Base-by-base conservation (phyloP, 768 basidiomycete genomes). In the Termitomyces sp. region DNA sequence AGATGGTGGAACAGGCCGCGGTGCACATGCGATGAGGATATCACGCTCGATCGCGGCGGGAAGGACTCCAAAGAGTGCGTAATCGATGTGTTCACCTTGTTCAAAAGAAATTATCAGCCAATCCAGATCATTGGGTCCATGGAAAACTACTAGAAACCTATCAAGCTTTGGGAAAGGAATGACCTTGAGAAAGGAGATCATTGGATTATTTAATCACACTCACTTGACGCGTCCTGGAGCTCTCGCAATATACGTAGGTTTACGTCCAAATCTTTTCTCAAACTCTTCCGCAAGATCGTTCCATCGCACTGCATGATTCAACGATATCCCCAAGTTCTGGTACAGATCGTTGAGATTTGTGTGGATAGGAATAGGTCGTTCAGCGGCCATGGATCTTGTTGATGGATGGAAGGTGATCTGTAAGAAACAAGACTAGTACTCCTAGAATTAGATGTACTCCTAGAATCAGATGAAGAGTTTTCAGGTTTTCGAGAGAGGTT, bases 1-100 rank as follows among this genome's bases (percentile, higher is more conserved):
- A 47, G 57, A 68, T 10, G 67, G 59, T 45, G 34, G 63, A 32
- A 60, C 71, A 42, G 70, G 66, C 32, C 78, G 80, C n/a, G 81
- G 81, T 37, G 81, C 85, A 73, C 83, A 87, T 0, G 92, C 92
- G 59, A 94, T 88, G 56, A 94, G 78, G 65, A 94, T 87, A 71
- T 94, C 94, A 56, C 84, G 84, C 65, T 93, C 92, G 43, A 94
- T 82, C 0, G 92, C 93, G n/a, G 88, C 82, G 15, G 92, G 94
- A 40, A 94, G 80, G 8, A 91, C 91, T 4, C 92, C 92, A 65
- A 93, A 92, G 32, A 92, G 76, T 0, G 87, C 84, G 65, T 93
- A 93, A 72, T 93, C 91, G 70, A 93, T 89, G 69, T 93, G 89
- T 74, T 92, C 91, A 37, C 91, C 90, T 85, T 75, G 12, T 32